A percentile compares a stretch with the other conserved stretches of the same genome.
phyloP scores from a whole-genome alignment of 1,284 basidiomycete species.

The Sporisorium exsertum region DNA sequence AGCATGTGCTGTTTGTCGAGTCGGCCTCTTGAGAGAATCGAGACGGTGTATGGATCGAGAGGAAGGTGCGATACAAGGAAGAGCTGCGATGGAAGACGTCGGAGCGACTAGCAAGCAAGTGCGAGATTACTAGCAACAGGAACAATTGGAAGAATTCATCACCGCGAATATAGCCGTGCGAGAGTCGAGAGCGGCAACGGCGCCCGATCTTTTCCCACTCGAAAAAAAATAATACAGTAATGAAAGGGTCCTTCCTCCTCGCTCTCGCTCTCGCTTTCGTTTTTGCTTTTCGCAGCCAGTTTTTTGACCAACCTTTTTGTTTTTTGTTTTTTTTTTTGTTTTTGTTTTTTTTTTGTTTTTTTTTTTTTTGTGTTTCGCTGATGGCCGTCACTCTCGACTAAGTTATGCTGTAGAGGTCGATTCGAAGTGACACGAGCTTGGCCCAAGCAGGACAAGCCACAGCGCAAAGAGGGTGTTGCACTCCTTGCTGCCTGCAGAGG shows the following conservation, averaged over 20 bases:
- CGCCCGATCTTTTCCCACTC: not conserved
- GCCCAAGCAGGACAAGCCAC: too few species aligned
- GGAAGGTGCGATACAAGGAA: not conserved
- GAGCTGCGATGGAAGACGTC: not conserved
- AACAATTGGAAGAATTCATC: constrained; percentile 18
- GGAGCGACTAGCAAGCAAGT: not conserved
- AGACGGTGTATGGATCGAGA: not conserved
- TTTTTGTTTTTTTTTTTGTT: too few species aligned
- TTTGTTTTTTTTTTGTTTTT: too few species aligned
- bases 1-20: not conserved
- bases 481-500: too few species aligned
- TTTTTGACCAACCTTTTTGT: constrained; percentile 1
- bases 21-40: not conserved
- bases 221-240: too few species aligned
- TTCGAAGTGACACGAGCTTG: too few species aligned
- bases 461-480: too few species aligned
- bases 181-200: not conserved
- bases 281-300: not conserved
- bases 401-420: too few species aligned
- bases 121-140: not conserved
- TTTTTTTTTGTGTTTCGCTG: too few species aligned
- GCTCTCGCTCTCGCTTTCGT: not conserved
- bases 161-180: constrained; percentile 11
- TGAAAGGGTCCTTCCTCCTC: not conserved
- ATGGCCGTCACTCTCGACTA: too few species aligned